These are phyloP conservation scores for Eragrostis tef DNA, from an alignment of 202 grass and related monocot genomes.

Conservation along the genomic window DNA sequence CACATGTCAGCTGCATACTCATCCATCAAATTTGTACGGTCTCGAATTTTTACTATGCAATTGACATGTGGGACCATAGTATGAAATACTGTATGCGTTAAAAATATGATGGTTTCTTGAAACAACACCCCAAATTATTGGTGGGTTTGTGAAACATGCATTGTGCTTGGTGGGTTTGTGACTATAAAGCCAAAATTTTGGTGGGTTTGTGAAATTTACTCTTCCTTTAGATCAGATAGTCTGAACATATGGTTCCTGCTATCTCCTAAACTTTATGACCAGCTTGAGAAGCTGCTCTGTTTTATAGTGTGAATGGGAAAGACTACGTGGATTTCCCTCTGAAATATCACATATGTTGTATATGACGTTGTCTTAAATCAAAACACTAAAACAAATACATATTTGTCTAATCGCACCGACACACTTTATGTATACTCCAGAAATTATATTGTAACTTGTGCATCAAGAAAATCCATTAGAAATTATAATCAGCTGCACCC, in stretches of 20 bases:
- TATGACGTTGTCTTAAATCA: background rate
- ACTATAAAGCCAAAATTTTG: no score
- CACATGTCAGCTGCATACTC: no score
- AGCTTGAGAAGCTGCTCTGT: slow-evolving; percentile 13
- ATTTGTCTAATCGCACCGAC: background rate
- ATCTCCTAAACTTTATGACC: background rate
- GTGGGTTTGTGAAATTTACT: no score
- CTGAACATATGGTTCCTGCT: background rate
- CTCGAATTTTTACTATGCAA: no score
- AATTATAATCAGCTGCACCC: background rate
- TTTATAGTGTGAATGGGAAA: background rate
- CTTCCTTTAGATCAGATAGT: slow-evolving; percentile 22
- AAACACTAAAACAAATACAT: background rate
- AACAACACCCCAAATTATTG: no score
- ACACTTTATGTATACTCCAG: background rate
- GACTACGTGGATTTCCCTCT: slow-evolving; percentile 2
- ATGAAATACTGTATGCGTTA: no score
- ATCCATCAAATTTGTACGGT: no score
- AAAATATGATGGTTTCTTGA: no score
- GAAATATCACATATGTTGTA: slow-evolving; percentile 15
- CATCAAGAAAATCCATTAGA: slow-evolving; percentile 8
- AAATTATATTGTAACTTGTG: slow-evolving; percentile 4
- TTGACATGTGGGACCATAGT: no score
- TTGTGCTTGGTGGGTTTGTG: no score
- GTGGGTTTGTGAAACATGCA: no score